Evolutionary conservation across 768 basidiomycete genomes (phyloP).

Genomic region (Naematelia aurantialba): DNA sequence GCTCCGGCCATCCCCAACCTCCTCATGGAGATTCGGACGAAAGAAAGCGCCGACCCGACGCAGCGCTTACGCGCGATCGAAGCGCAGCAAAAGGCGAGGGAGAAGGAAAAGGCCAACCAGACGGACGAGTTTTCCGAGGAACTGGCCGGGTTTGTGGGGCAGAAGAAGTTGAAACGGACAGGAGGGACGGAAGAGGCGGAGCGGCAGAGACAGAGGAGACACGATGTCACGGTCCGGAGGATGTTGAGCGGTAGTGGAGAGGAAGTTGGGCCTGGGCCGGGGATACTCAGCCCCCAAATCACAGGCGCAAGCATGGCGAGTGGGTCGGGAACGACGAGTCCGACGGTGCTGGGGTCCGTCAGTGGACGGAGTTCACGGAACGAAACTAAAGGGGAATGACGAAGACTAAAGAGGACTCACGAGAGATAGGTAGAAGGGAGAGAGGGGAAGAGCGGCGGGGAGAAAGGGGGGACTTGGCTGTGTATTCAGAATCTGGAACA

Average conservation of each 20-base stretch:
- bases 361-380: not conserved
- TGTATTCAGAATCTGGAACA: too few species aligned
- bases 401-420: too few species aligned
- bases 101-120: slow-evolving; percentile 63
- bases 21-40: slow-evolving; percentile 81
- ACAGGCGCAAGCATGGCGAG: slow-evolving; percentile 19
- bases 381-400: not conserved
- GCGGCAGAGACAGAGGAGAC: slow-evolving; percentile 75
- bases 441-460: not conserved
- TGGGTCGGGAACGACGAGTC: not conserved
- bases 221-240: slow-evolving; percentile 78
- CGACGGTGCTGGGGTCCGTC: not conserved
- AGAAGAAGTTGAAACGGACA: slow-evolving; percentile 89
- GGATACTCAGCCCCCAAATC: slow-evolving; percentile 23
- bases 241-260: slow-evolving; percentile 60
- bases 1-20: slow-evolving; percentile 64
- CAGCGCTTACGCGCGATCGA: slow-evolving; percentile 87
- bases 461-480: too few species aligned
- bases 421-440: too few species aligned
- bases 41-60: slow-evolving; percentile 69
- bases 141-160: slow-evolving; percentile 75
- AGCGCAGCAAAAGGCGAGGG: slow-evolving; percentile 72
- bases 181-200: slow-evolving; percentile 91
- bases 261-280: slow-evolving; percentile 1
- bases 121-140: slow-evolving; percentile 75